A percentile compares a stretch with the other conserved stretches of the same genome.
phyloP scores from a whole-genome alignment of 169 alveolate genomes.

The Plasmodium knowlesi region DNA sequence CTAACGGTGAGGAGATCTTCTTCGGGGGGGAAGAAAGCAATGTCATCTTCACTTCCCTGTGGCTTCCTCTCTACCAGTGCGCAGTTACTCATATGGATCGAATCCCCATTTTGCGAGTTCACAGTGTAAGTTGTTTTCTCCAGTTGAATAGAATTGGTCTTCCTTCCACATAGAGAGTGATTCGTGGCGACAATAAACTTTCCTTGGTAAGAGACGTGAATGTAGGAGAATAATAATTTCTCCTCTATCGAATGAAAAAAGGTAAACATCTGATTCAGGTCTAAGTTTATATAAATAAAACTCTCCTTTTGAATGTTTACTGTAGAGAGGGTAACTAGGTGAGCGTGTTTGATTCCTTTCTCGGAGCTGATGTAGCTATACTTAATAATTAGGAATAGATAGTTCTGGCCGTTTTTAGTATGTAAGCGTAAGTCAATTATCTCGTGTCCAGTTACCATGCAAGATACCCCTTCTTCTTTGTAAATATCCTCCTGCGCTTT shows the following conservation, averaged over 20 bases:
- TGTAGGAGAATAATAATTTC: conserved; percentile 38
- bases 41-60: background rate
- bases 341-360: conserved; percentile 20
- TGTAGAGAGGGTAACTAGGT: conserved; percentile 36
- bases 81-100: background rate
- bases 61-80: background rate
- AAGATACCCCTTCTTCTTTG: conserved; percentile 1
- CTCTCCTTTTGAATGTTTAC: conserved; percentile 39
- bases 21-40: background rate
- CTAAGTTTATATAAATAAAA: conserved; percentile 25
- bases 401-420: conserved; percentile 29
- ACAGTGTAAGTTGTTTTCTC: background rate
- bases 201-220: conserved; percentile 44
- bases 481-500: conserved; percentile 19
- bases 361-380: conserved; percentile 5
- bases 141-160: background rate
- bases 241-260: conserved; percentile 39
- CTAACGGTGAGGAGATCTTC: background rate
- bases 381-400: conserved; percentile 36
- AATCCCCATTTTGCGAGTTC: background rate
- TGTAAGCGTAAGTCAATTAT: conserved; percentile 39
- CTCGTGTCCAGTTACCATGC: conserved; percentile 11
- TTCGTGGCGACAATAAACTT: conserved; percentile 51
- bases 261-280: conserved; percentile 55
- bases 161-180: background rate